Evolutionary conservation across 495 filamentous ascomycete species (phyloP), one percentile per base, ranked within the genome.

Genomic region (Penicillium goetzii): DNA sequence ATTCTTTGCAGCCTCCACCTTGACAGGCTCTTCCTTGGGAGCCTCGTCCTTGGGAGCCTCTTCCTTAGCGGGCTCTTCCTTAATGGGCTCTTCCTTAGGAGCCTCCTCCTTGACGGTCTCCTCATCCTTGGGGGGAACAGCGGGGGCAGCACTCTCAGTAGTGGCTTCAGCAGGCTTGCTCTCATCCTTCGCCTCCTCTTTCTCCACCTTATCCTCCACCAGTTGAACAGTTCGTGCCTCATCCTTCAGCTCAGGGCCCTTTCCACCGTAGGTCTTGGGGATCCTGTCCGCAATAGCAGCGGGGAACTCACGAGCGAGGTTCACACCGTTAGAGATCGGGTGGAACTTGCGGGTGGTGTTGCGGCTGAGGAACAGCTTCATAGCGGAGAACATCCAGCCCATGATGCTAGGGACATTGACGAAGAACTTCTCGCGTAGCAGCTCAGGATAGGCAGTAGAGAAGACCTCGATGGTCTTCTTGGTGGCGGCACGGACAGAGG

Each of bases 361-460:
- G 67, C 85, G 81, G 60, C 87, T 86, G 47, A 95, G 76, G 70
- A 97, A 85, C 23, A 91, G 74, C 83, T 92, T 96, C 81, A 96
- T 90, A 56, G 88, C 81, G 32, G 76, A 76, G 72, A 89, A 97
- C 72, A 96, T 82, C 86, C 92, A 96, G 51, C 89, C 89, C 92
- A 96, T 96, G 68, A 96, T 79, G 56, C 86, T 73, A 0, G 93
- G 92, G 8, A 96, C 90, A 62, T 97, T 97, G 77, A 96, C 89
- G 70, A 97, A 97, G 84, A 90, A 95, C 81, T 96, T 97, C 75
- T 92, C 85, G 59, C 88, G 87, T 32, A 97, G 83, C 23, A 95
- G 85, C 79, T 97, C 93, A 0, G 93, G 93, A 79, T 97, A 97
- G 55, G 89, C 88, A 54, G 84, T 85, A 49, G 83, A 78, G 76